Evolutionary conservation across 139 green algal genomes (phyloP), one percentile per base, ranked within the genome.

Genomic region (Chlamydomonas sp.): DNA sequence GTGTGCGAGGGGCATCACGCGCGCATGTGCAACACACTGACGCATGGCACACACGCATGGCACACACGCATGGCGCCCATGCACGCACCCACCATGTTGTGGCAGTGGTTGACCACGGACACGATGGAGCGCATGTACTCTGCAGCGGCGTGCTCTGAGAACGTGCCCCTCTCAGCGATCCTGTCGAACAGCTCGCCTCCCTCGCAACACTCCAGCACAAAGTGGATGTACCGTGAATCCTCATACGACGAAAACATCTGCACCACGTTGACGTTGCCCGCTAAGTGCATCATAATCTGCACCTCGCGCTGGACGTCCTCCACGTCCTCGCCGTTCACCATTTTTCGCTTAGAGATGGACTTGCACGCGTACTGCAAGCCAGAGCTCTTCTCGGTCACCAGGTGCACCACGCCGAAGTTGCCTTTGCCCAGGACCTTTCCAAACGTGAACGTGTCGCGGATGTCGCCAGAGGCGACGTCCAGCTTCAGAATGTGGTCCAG

Each of bases 121-220:
- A 98, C 79, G 35, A 98, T 96, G 3, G 75, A 80, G 22, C 79
- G 73, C 35, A 58, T 35, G 16, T 28, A 22, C 64, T 80, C 74
- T n/a, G 74, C 74, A 0, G 74, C 74, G 1, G 54, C 30, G 13
- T 65, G 58, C 64, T 84, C 22, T 75, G 78, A 87, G 74, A 91
- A 96, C 66, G 95, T 82, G 6, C 90, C 89, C 31, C 76, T 69
- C 2, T 81, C 74, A 22, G 91, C 84, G 61, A 97, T 95, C 16
- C 87, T 67, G 76, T 98, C 94, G 79, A 98, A 98, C 26, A 98
- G 87, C 84, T 98, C 94, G 1, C 94, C 94, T 13, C 94, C 93
- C 5, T 57, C 36, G 76, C 82, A 86, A 1, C 95, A 60, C 76
- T 94, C 88, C 88, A 94, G 91, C 4, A 96, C 82, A 29, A 96